Conservation (phyloP, 1,284 basidiomycete species). For the Polyporus tsugae region DNA sequence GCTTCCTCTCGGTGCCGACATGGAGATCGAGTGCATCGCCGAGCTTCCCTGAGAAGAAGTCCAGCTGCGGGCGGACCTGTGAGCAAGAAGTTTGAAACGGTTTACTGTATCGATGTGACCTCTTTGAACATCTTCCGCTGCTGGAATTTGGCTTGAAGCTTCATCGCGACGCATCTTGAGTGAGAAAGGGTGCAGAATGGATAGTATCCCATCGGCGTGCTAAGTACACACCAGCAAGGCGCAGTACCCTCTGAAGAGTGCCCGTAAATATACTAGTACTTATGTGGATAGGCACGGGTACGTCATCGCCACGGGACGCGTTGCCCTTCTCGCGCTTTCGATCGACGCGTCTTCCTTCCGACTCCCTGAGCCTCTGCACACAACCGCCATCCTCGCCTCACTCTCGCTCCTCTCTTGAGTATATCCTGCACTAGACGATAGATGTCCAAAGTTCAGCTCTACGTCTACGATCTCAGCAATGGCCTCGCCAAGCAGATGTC, state of each 20-base stretch:
- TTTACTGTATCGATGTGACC: not conserved
- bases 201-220: too few species aligned
- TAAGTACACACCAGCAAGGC: too few species aligned
- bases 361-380: not conserved
- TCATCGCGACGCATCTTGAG: not conserved
- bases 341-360: not conserved
- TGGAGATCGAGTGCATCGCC: slow-evolving; percentile 75
- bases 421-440: slow-evolving; percentile 1
- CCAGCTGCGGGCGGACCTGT: not conserved
- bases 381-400: not conserved
- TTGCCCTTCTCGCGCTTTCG: slow-evolving; percentile 11
- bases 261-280: too few species aligned
- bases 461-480: slow-evolving; percentile 91
- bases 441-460: slow-evolving; percentile 57
- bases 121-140: not conserved
- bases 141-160: not conserved
- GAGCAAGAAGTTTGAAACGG: not conserved
- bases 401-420: not conserved
- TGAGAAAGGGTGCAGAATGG: not conserved
- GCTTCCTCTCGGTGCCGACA: slow-evolving; percentile 65
- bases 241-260: too few species aligned
- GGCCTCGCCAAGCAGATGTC: slow-evolving; percentile 85
- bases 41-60: slow-evolving; percentile 44
- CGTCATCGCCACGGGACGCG: slow-evolving; percentile 16
- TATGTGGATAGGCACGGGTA: too few species aligned